Evolutionary conservation across 1,284 basidiomycete genomes (phyloP).

Genomic region (Cutaneotrichosporon cyanovorans): DNA sequence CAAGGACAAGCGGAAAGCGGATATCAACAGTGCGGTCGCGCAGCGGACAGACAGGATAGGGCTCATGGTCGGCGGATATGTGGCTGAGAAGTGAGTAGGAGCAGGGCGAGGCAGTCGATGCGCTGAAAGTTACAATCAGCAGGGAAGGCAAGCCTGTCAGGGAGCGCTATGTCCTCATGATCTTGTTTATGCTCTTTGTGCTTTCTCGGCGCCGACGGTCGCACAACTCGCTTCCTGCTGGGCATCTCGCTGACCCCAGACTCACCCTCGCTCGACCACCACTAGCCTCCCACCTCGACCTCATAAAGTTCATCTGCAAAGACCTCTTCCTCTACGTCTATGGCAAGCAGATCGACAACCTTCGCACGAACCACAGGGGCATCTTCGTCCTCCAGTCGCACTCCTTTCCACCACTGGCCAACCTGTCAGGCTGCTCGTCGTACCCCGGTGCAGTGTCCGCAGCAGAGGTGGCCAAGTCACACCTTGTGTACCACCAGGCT

Average conservation of each 20-base stretch:
- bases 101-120: too few species aligned
- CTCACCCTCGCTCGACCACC: conserved; percentile 65
- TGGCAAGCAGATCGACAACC: conserved; percentile 82
- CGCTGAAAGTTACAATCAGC: too few species aligned
- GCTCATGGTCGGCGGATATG: conserved; percentile 73
- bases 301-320: conserved; percentile 92
- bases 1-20: conserved; percentile 36
- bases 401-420: conserved; percentile 70
- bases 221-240: too few species aligned
- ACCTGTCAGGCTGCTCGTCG: conserved; percentile 54
- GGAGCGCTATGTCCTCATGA: not conserved
- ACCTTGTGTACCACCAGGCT: conserved; percentile 68
- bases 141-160: too few species aligned
- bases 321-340: conserved; percentile 55
- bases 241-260: conserved; percentile 47
- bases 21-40: conserved; percentile 57
- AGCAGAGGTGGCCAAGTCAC: conserved; percentile 64
- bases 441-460: conserved; percentile 67
- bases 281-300: conserved; percentile 76
- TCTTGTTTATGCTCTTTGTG: not conserved
- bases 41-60: conserved; percentile 73
- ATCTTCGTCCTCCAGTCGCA: conserved; percentile 91
- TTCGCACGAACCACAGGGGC: conserved; percentile 88
- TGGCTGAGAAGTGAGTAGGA: conserved; percentile 65
- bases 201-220: not conserved